Percentiles rank a stretch among this genome's conserved stretches.
These are phyloP conservation scores for Geotrichum fermentans DNA, from an alignment of 1,139 yeast genomes.

Conservation along the genomic window DNA sequence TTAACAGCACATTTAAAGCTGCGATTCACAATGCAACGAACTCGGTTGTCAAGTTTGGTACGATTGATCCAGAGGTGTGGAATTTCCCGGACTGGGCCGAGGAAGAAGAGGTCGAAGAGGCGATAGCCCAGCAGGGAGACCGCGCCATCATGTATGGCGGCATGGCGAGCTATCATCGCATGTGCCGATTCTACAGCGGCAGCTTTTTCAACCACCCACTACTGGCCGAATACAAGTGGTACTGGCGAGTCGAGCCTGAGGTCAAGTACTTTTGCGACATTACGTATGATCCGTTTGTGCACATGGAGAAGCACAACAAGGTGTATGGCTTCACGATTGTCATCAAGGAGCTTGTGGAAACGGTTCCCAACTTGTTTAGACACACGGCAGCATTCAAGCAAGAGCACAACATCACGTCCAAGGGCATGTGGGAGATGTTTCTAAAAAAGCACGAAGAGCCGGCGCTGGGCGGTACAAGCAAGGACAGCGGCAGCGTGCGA, in stretches of 20 bases:
- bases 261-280: constrained; percentile 85
- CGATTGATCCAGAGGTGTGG: constrained; percentile 53
- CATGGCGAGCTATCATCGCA: constrained; percentile 63
- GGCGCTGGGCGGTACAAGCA: constrained; percentile 21
- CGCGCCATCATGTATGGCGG: constrained; percentile 76
- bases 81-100: constrained; percentile 45
- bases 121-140: constrained; percentile 69
- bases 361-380: constrained; percentile 75
- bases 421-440: constrained; percentile 42
- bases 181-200: constrained; percentile 75
- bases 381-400: constrained; percentile 61
- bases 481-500: constrained; percentile 28
- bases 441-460: constrained; percentile 26
- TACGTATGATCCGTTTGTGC: constrained; percentile 83
- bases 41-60: constrained; percentile 62
- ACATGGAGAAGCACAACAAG: constrained; percentile 66
- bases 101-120: constrained; percentile 45
- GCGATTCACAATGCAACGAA: constrained; percentile 48
- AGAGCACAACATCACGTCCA: constrained; percentile 44
- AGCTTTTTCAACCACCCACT: constrained; percentile 67
- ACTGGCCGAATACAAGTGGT: constrained; percentile 68
- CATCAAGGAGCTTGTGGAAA: constrained; percentile 67
- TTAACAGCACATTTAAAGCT: constrained; percentile 55
- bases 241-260: constrained; percentile 92
- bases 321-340: constrained; percentile 79